Evolutionary conservation across 345 rosid genomes (phyloP), one percentile per base, ranked within the genome.

Genomic region (Turnera subulata): DNA sequence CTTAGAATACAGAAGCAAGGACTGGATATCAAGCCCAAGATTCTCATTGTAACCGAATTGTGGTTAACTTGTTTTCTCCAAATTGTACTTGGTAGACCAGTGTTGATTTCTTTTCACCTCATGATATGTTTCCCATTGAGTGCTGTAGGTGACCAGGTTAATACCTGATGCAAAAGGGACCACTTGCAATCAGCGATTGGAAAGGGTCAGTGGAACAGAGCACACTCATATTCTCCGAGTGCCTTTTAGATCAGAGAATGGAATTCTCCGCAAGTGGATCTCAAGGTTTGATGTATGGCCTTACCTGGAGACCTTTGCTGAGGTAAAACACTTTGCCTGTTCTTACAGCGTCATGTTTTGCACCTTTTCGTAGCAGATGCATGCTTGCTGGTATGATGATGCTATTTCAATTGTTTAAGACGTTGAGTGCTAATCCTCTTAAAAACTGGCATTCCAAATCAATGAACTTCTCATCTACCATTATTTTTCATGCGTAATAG

Each of bases 201-300:
- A 92, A 82, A 86, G 96, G 79, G 96, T 92, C 37, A 80, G 84
- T 23, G 98, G 98, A 72, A 84, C 98, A 6, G 91, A 92, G 50
- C 79, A 92, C 65, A 72, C 94, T 1, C 81, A 80, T 69, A 89
- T 92, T 62, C 69, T 92, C 48, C 75, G 97, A 50, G 95, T 92
- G 75, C 98, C 98, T 46, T 92, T 92, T 63, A 84, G 97, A 64
- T 89, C 97, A 7, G 88, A 92, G 26, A 78, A 83, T 43, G 98
- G 98, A 18, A 78, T 86, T 61, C 94, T 89, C 62, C 88, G 82
- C 61, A 81, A 89, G 48, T 92, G 98, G 98, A 83, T 92, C 71
- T 92, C 99, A 54, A 90, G 99, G 72, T 94, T 94, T 69, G 97
- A 90, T 65, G 85, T 94, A 20, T 94, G 99, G 99, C 99, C 99